These are phyloP conservation scores for Pestalotiopsis fici DNA, from an alignment of 2,329 filamentous ascomycete genomes.

Conservation along the genomic window DNA sequence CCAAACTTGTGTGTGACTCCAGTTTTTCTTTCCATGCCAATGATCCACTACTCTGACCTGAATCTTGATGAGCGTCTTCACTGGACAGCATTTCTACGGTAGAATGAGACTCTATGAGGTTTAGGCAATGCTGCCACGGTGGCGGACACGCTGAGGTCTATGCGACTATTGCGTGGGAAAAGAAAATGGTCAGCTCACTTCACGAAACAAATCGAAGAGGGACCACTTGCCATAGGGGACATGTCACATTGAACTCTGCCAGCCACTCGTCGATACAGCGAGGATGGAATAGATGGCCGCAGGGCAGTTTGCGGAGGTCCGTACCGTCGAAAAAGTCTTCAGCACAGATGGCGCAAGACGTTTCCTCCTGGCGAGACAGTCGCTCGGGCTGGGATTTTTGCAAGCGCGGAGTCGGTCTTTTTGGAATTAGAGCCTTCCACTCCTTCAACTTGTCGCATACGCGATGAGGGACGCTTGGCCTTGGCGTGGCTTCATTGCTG, in stretches of 20 bases:
- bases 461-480: too few relatives aligned
- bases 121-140: slow-evolving; percentile 1
- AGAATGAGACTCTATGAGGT: background rate
- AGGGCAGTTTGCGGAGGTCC: slow-evolving; percentile 2
- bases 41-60: too few relatives aligned
- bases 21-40: too few relatives aligned
- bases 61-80: too few relatives aligned
- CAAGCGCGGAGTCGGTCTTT: background rate
- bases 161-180: background rate
- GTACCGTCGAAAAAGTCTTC: slow-evolving; percentile 4
- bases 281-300: slow-evolving; percentile 12
- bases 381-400: slow-evolving; percentile 4
- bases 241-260: slow-evolving; percentile 13
- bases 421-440: background rate
- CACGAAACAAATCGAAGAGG: too few relatives aligned
- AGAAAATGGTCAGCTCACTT: background rate
- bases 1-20: too few relatives aligned
- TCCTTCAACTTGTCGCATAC: background rate
- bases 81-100: background rate
- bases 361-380: background rate
- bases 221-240: slow-evolving; percentile 11
- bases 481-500: background rate
- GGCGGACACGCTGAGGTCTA: slow-evolving; percentile 4
- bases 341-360: slow-evolving; percentile 8
- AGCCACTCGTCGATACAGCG: slow-evolving; percentile 12